These are phyloP conservation scores for Botrytis porri DNA, from an alignment of 2,329 filamentous ascomycete species.

Conservation along the genomic window DNA sequence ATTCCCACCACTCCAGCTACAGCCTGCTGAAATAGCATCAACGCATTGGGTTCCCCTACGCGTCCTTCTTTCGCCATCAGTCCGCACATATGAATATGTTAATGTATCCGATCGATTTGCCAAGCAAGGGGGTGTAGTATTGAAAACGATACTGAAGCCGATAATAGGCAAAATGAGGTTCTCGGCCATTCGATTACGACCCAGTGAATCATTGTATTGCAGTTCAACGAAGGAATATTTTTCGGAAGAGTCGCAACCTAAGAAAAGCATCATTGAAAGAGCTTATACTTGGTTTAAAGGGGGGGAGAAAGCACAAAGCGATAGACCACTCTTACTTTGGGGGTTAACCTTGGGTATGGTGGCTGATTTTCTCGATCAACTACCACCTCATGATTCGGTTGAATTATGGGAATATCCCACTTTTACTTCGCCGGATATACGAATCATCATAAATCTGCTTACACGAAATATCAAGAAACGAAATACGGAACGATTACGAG, in stretches of 20 bases:
- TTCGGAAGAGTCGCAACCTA: constrained; percentile 18
- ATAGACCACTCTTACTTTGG: constrained; percentile 59
- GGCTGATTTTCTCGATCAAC: constrained; percentile 64
- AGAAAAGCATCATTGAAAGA: constrained; percentile 14
- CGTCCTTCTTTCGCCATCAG: constrained; percentile 55
- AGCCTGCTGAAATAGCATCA: constrained; percentile 65
- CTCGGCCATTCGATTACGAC: constrained; percentile 59
- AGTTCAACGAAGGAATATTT: constrained; percentile 51
- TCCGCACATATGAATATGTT: constrained; percentile 61
- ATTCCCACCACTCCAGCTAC: constrained; percentile 57
- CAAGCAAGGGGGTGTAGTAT: constrained; percentile 52
- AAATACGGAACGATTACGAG: constrained; percentile 40
- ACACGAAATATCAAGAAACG: constrained; percentile 55
- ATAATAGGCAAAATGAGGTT: constrained; percentile 66
- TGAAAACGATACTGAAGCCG: constrained; percentile 52
- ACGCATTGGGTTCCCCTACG: constrained; percentile 67
- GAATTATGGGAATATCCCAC: constrained; percentile 66
- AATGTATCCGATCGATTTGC: constrained; percentile 62
- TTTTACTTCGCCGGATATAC: constrained; percentile 61
- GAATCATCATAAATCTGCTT: constrained; percentile 56
- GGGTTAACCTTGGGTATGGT: constrained; percentile 65
- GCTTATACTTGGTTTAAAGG: constrained; percentile 36
- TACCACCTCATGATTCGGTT: constrained; percentile 61
- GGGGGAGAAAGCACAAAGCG: constrained; percentile 34
- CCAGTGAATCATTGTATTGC: constrained; percentile 59